phyloP scores from a whole-genome alignment of 2,329 filamentous ascomycete species.

The Talaromyces sp. region DNA sequence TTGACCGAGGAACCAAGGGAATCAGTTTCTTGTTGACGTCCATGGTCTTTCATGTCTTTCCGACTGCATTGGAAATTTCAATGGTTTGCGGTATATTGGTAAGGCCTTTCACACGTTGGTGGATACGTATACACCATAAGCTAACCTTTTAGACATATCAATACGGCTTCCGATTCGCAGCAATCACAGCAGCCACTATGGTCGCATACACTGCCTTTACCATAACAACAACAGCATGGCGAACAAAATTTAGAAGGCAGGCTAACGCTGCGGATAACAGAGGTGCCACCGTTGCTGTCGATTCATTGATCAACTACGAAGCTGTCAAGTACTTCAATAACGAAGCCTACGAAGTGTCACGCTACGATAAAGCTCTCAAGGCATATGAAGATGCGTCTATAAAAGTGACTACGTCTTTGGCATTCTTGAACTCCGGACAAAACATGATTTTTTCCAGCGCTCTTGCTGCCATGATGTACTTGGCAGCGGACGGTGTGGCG shows the following conservation, averaged over 20 bases:
- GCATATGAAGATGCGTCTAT: conserved; percentile 92
- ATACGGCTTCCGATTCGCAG: conserved; percentile 86
- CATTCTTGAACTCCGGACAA: conserved; percentile 89
- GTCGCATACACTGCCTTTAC: conserved; percentile 93
- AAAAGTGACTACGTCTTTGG: conserved; percentile 90
- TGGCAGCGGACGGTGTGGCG: conserved; percentile 86
- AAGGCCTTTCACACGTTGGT: conserved; percentile 21
- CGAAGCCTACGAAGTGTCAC: conserved; percentile 84
- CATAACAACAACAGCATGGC: conserved; percentile 92
- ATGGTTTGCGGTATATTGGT: conserved; percentile 92
- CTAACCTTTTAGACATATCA: conserved; percentile 68
- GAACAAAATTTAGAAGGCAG: conserved; percentile 91
- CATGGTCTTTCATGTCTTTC: conserved; percentile 97
- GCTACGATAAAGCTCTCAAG: conserved; percentile 82
- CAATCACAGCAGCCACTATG: conserved; percentile 89
- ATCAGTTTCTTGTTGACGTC: conserved; percentile 96
- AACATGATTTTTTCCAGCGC: conserved; percentile 96
- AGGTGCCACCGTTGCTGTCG: conserved; percentile 90
- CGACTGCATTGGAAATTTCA: conserved; percentile 87
- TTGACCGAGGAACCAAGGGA: conserved; percentile 95
- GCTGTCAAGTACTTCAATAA: conserved; percentile 99
- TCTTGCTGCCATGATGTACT: conserved; percentile 96
- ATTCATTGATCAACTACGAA: conserved; percentile 97
- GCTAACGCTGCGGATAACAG: conserved; percentile 96
- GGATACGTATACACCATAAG: not conserved